Base-by-base conservation (phyloP, 768 basidiomycete genomes). In the Termitomyces sp. region DNA sequence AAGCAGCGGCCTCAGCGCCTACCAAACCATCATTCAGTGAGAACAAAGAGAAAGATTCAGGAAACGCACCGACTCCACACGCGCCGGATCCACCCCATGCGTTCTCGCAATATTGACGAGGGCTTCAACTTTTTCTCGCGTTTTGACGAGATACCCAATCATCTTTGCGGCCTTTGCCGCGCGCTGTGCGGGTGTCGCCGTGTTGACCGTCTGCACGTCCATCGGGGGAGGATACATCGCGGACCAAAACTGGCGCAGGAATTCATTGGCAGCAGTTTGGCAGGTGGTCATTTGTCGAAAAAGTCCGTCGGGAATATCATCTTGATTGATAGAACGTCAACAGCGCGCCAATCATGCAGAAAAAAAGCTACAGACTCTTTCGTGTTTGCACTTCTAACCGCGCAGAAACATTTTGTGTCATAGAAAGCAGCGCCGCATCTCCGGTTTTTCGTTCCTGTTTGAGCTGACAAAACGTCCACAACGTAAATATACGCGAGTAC, bases 241-340 rank as follows among this genome's bases (percentile, higher is more conserved):
- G 2, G 87, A 81, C 95, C 95, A 98, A 70, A 94, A 98, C 69
- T 98, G 97, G 31, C 96, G 87, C 15, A 99, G 78, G 70, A 98
- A 97, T 69, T 99, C 97, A 67, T 93, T 95, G 12, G 95, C 89
- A 3, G 95, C 89, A 1, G 93, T 93, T 68, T 97, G 94, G 67
- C 91, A 93, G 0, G 90, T 90, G 18, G 84, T 86, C 83, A 98
- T 89, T 73, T 94, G 87, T 57, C 84, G 79, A 65, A 92, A 86
- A 41, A 96, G 76, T 2, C 78, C 80, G 52, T 89, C 84, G 1
- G 94, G 91, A 36, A 99, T 85, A 42, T 91, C 87, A 60, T 83
- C 93, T n/a, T 8, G 15, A 59, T 53, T n/a, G 49, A 31, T 12
- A 30, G 65, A 54, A 62, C 58, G 16, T 60, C 50, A 51, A n/a